Evolutionary conservation across 352 stramenopile species (phyloP).

Genomic region (Stramenopiles sp.): DNA sequence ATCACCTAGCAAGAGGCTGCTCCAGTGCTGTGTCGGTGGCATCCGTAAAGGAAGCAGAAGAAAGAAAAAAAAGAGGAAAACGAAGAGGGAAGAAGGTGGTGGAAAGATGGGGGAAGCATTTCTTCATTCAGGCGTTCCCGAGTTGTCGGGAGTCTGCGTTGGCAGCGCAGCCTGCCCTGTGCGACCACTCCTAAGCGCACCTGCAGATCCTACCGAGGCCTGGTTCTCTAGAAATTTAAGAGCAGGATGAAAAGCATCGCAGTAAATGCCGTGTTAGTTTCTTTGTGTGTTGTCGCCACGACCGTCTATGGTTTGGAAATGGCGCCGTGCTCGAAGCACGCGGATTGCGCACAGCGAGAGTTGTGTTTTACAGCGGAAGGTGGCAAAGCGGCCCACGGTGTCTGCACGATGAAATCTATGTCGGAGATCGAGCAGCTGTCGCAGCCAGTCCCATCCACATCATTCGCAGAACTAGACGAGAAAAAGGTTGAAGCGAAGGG

Average conservation of each 20-base stretch:
- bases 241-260: background rate
- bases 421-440: background rate
- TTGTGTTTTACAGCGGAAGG: background rate
- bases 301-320: background rate
- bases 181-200: no score
- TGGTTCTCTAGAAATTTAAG: background rate
- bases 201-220: no score
- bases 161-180: no score
- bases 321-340: background rate
- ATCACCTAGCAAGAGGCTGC: no score
- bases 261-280: background rate
- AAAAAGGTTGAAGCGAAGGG: background rate
- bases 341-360: background rate
- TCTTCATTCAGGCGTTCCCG: no score
- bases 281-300: background rate
- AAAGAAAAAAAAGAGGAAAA: no score
- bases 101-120: no score
- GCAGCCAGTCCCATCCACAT: background rate
- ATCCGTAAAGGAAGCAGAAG: no score
- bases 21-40: no score
- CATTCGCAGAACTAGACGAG: background rate
- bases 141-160: no score
- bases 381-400: background rate
- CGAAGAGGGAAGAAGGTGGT: no score
- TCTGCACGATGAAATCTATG: background rate